These are phyloP conservation scores for Hypoxylon sp. DNA, from an alignment of 2,329 filamentous ascomycete species.

Conservation along the genomic window DNA sequence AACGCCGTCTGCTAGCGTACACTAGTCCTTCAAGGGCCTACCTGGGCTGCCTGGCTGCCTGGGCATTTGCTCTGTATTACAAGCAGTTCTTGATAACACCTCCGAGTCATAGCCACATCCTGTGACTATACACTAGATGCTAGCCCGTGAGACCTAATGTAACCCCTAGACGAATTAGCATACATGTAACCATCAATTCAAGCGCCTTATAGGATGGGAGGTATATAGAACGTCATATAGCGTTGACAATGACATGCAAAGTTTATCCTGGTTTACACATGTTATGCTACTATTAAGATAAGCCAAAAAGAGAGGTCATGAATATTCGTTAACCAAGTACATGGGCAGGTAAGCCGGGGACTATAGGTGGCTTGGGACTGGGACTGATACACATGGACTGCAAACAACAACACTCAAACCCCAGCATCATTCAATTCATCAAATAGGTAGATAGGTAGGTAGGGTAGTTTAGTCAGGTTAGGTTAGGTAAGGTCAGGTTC, in stretches of 20 bases:
- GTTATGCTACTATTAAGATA: not conserved
- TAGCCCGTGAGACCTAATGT: not conserved
- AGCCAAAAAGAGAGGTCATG: not conserved
- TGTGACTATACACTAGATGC: conserved; percentile 1
- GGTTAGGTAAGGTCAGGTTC: not conserved
- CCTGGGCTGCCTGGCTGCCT: too few relatives aligned
- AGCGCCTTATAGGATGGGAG: not conserved
- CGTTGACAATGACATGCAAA: conserved; percentile 8
- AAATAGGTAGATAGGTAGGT: conserved; percentile 24
- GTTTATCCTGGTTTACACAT: not conserved
- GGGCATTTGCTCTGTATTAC: too few relatives aligned
- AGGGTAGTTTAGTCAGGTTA: not conserved
- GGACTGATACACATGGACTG: not conserved
- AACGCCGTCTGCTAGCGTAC: not conserved
- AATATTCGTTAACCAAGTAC: too few relatives aligned
- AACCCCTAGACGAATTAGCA: not conserved
- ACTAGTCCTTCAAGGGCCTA: not conserved
- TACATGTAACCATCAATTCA: conserved; percentile 7
- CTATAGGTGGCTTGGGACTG: too few relatives aligned
- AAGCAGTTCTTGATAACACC: not conserved
- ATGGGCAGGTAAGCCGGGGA: not conserved
- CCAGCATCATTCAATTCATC: not conserved
- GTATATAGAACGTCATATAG: conserved; percentile 25
- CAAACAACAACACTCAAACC: not conserved
- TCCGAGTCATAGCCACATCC: conserved; percentile 14